Evolutionary conservation across 2,329 filamentous ascomycete species (phyloP).

Genomic region (Tolypocladium cylindrosporum): DNA sequence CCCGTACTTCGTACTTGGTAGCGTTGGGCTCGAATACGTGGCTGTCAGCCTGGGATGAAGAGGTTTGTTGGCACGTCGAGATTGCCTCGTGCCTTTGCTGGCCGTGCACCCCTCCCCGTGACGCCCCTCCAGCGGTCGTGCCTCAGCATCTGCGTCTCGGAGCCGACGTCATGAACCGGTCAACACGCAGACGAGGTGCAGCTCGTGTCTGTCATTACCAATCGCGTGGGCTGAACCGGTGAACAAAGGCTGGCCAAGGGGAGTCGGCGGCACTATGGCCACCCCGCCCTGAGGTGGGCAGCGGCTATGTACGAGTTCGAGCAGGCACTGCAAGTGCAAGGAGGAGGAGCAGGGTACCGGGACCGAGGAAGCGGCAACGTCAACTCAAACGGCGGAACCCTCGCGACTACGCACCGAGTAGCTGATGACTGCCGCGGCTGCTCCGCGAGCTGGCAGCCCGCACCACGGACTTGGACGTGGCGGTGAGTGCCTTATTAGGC

Average conservation of each 20-base stretch:
- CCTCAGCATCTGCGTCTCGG: neutral
- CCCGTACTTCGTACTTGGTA: neutral
- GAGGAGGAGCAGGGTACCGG: neutral
- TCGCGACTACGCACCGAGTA: neutral
- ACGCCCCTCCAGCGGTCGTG: neutral
- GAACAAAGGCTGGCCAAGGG: neutral
- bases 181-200: slow-evolving; percentile 1
- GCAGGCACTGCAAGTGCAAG: neutral
- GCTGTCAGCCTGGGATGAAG: neutral
- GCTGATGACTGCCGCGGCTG: neutral
- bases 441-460: neutral
- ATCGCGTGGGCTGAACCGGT: neutral
- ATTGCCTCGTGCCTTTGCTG: neutral
- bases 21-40: neutral
- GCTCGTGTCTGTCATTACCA: neutral
- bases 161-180: neutral
- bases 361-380: neutral
- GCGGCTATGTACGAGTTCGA: neutral
- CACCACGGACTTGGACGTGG: neutral
- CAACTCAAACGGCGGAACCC: neutral
- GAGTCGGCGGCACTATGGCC: neutral
- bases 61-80: neutral
- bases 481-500: neutral
- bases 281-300: neutral
- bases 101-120: neutral